Evolutionary conservation across 2,329 filamentous ascomycete species (phyloP), one percentile per base, ranked within the genome.

Genomic region (Dactylellina leptospora): DNA sequence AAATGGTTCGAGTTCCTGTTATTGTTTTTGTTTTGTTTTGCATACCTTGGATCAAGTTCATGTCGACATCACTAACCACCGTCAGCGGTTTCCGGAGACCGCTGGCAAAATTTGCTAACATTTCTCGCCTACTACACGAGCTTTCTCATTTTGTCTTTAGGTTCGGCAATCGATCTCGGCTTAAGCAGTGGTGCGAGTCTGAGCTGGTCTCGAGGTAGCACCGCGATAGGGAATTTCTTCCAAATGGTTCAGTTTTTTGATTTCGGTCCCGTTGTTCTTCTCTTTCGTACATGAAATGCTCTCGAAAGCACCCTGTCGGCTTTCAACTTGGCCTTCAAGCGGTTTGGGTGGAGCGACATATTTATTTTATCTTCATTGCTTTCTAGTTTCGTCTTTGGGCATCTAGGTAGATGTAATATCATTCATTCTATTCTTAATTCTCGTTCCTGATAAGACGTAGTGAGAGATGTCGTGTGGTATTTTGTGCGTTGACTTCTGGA

Each of bases 1-100:
- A 62, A 71, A 45, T 20, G 30, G 16, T 54, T 47, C 56, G 22
- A 25, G 36, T 53, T 62, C 56, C 30, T 6, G n/a, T 28, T 40
- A 25, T 55, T 42, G 2, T 6, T 38, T 54, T 53, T 45, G 20
- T 45, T 45, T 16, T 16, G 6, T 45, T 18, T 45, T 45, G 40
- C 11, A 10, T 45, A 20, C 2, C 16, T 42, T 50, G 40, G 22
- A n/a, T 59, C 45, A 38, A 16, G 23, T 60, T 10, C 44, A 45
- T 54, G n/a, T 48, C n/a, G 55, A 28, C 16, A 18, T 2, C 36
- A 44, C 44, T 60, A 47, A 60, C 42, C n/a, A 25, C 2, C 20
- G n/a, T 22, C 44, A 38, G 51, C 33, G 36, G 51, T 42, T 55
- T 42, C 22, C 13, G 33, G 51, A 53, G 28, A 42, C 51, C 36